Evolutionary conservation across 352 stramenopile genomes (phyloP), one percentile per base, ranked within the genome.

Genomic region (Thalassiosira exigua): DNA sequence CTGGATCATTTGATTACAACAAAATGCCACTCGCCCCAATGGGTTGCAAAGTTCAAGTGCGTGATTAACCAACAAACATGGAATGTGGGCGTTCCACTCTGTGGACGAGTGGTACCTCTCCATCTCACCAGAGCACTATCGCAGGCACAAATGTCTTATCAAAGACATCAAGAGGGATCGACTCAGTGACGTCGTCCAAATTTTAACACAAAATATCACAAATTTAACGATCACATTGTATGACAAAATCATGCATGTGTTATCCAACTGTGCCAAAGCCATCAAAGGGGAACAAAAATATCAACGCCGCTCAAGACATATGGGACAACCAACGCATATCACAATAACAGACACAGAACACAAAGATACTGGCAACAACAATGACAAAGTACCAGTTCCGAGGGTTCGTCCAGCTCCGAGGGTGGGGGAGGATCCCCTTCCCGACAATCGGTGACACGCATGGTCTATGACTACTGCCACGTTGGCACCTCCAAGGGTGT

Each of bases 1-100:
- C 11, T 24, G 66, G 64, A 0, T 12, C 36, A n/a, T 86, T 86
- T 60, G 75, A 89, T 67, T 89, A 79, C 64, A 85, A 85, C 42
- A 26, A 51, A 3, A 84, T 73, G 26, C 77, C 77, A 48, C 36
- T 89, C 2, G 82, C 74, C 12, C 82, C 79, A 19, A 69, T 80
- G 27, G 82, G 82, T 21, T 85, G 66, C 24, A 27, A 71, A 29
- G 79, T 84, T 26, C 58, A 85, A n/a, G 48, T 87, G 17, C 79
- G 87, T 52, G 52, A 79, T 59, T 75, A 75, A 44, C 78, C 21
- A 36, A 68, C 29, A 69, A 52, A 7, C 48, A 71, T 27, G 64
- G 19, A 0, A 68, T 56, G 22, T 86, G 79, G 79, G 44, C 48
- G 5, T 60, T 54, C 17, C 72, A 83, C 14, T 46, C 29, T 3